Evolutionary conservation across 768 basidiomycete genomes (phyloP), one percentile per base, ranked within the genome.

Genomic region (Termitomyces sp.): DNA sequence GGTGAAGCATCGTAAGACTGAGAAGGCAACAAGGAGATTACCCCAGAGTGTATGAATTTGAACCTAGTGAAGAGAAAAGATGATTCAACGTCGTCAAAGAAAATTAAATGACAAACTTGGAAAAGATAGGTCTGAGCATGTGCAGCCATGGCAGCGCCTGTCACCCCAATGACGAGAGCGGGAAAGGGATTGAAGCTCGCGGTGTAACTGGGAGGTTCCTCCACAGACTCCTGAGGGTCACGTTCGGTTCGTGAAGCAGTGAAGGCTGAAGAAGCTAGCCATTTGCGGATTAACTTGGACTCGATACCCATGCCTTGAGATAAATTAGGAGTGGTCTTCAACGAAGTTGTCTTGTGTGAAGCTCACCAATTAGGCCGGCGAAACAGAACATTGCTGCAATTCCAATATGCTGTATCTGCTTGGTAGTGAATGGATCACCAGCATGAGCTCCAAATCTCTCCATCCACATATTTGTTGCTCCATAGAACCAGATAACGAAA

Each of bases 301-400:
- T 98, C 96, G 58, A 98, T 82, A 3, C 86, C 85, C 84, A 97
- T 90, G n/a, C 73, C 70, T 71, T 41, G n/a, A 54, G 16, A 45
- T 34, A 4, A 21, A 49, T 42, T 19, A 21, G 38, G 23, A 6
- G 35, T 19, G 21, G 23, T 37, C 14, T 49, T 54, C n/a, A 25
- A 51, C 4, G 7, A 42, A 29, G 5, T 21, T 1, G 29, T 25
- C 19, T 16, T 17, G 19, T 4, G 23, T 12, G 4, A 48, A 42
- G 53, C 57, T 44, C 37, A 25, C 94, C 95, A 2, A 94, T 68
- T 7, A 92, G 78, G 11, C 96, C 95, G 23, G 91, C 93, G 65
- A 93, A 95, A 85, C 92, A 95, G 71, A 95, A 97, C 93, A 95
- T 95, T 60, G 88, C 91, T 64, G 95, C 95, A 61, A 98, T 97